Conservation (phyloP, 2,329 filamentous ascomycete genomes). For the Penicillium sclerotigenum region DNA sequence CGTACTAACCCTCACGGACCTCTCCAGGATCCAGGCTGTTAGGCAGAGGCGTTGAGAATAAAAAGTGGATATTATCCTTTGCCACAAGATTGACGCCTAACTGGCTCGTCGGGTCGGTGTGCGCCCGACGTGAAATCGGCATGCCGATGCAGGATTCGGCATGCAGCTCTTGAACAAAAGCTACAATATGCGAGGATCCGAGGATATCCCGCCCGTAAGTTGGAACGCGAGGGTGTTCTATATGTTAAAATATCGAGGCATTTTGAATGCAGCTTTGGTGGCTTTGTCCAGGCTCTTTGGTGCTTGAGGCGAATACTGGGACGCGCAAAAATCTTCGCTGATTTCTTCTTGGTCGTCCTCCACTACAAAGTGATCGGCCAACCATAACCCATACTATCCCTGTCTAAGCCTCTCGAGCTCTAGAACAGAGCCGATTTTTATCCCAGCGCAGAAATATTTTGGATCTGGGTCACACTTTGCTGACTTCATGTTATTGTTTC, state of each 20-base stretch:
- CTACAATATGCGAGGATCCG: not conserved
- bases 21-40: not conserved
- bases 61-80: conserved; percentile 3
- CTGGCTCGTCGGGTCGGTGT: not conserved
- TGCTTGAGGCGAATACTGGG: not conserved
- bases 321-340: not conserved
- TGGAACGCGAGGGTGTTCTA: not conserved
- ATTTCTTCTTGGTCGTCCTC: not conserved
- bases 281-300: not conserved
- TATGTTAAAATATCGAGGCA: not conserved
- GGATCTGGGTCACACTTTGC: not conserved
- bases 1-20: conserved; percentile 6
- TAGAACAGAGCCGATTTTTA: conserved; percentile 2
- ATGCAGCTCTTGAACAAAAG: not conserved
- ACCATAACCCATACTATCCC: not conserved
- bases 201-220: not conserved
- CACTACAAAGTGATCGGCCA: conserved; percentile 4
- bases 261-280: not conserved
- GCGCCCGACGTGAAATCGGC: conserved; percentile 9
- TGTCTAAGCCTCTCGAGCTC: conserved; percentile 1
- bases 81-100: conserved; percentile 4
- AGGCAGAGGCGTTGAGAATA: not conserved
- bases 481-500: not conserved
- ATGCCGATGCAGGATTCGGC: conserved; percentile 1
- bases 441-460: not conserved